Evolutionary conservation across 2,329 filamentous ascomycete species (phyloP), one percentile per base, ranked within the genome.

Genomic region (Pseudohalonectria lignicola): DNA sequence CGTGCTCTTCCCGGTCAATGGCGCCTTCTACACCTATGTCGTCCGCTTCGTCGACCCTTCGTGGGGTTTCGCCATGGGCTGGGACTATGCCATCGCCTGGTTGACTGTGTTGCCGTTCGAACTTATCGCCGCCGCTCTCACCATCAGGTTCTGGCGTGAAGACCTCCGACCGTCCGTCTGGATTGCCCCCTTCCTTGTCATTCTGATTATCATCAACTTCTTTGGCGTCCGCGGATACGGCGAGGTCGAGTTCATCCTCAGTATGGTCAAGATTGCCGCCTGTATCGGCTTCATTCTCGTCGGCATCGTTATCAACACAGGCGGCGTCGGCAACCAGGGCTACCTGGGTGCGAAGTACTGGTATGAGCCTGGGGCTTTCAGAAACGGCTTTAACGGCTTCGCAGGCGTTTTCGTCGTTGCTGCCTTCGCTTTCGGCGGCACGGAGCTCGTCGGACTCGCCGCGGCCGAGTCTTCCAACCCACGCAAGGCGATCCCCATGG

Each of bases 281-380:
- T 69, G 71, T 48, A 59, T 70, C 9, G 77, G 76, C 5, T 81
- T 82, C 53, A 81, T 82, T 52, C 66, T 82, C 45, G 58, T 80
- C 19, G 75, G 71, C 32, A 75, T 79, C 39, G 55, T 78, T 40
- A 67, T 79, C 49, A 66, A 76, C 52, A 63, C 60, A 39, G 75
- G 74, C 31, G 75, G 71, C 37, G 71, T 71, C 18, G 71, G 71
- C 41, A 52, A 66, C 43, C 57, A 66, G 47, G 69, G 72, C 28
- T 76, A 79, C 51, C 69, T 79, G 32, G 76, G 79, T 13, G 74
- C 67, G 16, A 63, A 64, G 31, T 78, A 73, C 59, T 80, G 76
- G 75, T 59, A 67, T 43, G 57, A 73, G 25, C 71, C 71, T 0
- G 71, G 71, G 5, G 71, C 73, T 0, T 72, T 71, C 53, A 53